phyloP scores from a whole-genome alignment of 345 rosid species.

The Brassica cretica region DNA sequence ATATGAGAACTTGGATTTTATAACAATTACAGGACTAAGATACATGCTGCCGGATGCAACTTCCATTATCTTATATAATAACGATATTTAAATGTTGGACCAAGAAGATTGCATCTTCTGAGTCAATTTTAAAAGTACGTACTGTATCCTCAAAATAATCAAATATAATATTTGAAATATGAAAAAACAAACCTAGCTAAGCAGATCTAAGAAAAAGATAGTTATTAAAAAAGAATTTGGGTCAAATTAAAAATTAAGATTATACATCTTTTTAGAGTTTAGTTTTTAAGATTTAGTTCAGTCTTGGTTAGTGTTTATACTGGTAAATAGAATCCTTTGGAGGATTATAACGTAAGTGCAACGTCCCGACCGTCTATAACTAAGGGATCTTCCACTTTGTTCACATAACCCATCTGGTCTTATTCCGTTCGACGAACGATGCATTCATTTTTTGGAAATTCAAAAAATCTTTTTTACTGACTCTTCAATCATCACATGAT shows the following conservation, averaged over 20 bases:
- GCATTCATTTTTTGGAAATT: too few relatives aligned
- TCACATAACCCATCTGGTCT: too few relatives aligned
- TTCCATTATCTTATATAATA: not conserved
- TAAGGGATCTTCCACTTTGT: too few relatives aligned
- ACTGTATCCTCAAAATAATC: not conserved
- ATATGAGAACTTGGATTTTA: not conserved
- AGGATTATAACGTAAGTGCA: too few relatives aligned
- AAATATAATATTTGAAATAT: not conserved
- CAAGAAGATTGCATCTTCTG: not conserved
- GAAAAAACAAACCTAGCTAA: not conserved
- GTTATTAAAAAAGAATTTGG: not conserved
- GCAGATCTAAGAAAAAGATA: not conserved
- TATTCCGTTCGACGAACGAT: too few relatives aligned
- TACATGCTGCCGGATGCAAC: slow-evolving; percentile 28
- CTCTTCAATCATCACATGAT: too few relatives aligned
- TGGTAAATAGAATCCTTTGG: not conserved
- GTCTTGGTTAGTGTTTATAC: not conserved
- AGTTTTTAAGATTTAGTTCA: not conserved
- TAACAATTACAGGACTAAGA: slow-evolving; percentile 9
- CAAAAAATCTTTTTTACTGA: too few relatives aligned
- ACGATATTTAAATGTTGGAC: not conserved
- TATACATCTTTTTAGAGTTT: not conserved
- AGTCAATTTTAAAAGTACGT: not conserved
- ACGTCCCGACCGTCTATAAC: too few relatives aligned
- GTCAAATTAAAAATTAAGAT: not conserved